Evolutionary conservation across 768 basidiomycete genomes (phyloP), one percentile per base, ranked within the genome.

Genomic region (Mycena alexandri): DNA sequence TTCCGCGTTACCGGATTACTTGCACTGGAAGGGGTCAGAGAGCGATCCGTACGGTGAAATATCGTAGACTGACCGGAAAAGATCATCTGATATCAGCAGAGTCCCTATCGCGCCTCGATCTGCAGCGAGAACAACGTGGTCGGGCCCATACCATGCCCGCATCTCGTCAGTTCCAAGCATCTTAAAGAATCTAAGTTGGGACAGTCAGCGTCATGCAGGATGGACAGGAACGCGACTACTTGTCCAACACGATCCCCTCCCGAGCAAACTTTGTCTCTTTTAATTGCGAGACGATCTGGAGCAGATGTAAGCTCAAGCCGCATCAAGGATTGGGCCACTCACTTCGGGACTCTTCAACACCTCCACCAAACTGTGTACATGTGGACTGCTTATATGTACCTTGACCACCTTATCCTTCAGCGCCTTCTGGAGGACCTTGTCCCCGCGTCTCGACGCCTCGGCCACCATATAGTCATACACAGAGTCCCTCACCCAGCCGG

Each of bases 141-240:
- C 91, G 14, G 96, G 94, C 2, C 97, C 98, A 78, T 99, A 99
- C 98, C 98, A 99, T 6, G 98, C 98, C 61, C 98, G 87, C 83
- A 96, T 90, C 77, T 98, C 96, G 72, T 99, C 96, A 1, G 86
- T 86, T 0, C 92, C 95, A 33, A 99, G 87, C 95, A 96, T 99
- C 79, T 98, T 99, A 82, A 96, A 96, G 82, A 99, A 99, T 71
- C 96, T 98, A 71, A 3, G 0, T 33, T 12, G 61, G 16, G 38
- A 70, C 48, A 25, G 21, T 70, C 3, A 71, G 16, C 43, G n/a
- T 48, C 34, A 19, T 72, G 38, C 17, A 19, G 3, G 19, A 60
- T 52, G 21, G 22, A 25, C 41, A 8, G 53, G 52, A 24, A 12
- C 46, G 22, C 2, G 57, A 75, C 52, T 69, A 94, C 96, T 86